Base-by-base conservation (phyloP, 805 yeast genomes). In the Hanseniaspora thailandica region DNA sequence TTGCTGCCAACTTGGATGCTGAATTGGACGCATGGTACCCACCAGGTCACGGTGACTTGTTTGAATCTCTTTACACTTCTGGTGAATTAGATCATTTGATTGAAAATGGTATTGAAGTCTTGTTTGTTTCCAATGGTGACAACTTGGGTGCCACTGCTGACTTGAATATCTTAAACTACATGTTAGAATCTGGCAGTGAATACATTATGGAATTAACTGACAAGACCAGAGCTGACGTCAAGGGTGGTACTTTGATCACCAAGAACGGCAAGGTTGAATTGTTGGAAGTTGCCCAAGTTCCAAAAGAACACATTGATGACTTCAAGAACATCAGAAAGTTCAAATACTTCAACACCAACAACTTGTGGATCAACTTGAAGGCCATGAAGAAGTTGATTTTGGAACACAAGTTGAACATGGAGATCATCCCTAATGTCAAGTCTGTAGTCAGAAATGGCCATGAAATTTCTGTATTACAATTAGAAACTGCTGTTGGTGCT, bases 11-110 rank as follows among this genome's bases (percentile, higher is more conserved):
- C 34, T 76, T 68, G 58, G 81, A 82, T 56, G 95, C 87, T 63
- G 75, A 76, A 41, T 76, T 85, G 61, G 90, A 86, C 63, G 75
- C 85, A 55, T 93, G 98, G 98, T 93, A 93, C 68, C 98, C 98
- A 48, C 98, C 98, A n/a, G 98, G 98, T 52, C 98, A 93, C 70
- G 98, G 98, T 71, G 98, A 93, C 71, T 73, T 93, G 68, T 93
- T 89, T 61, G 98, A 93, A 73, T 75, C 93, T 22, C 75, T 93
- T 65, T 81, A 84, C 56, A 80, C 86, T 55, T 82, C 95, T 12
- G 98, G 98, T 56, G 93, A 90, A 66, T 76, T 93, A 60, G 97
- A 93, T 66, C 80, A 84, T 57, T 77, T 93, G 59, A 75, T 93
- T 58, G 86, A 82, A 51, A 90, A 86, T 66, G 98, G 98, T 61